These are phyloP conservation scores for Rhizopogon rudus DNA, from an alignment of 768 basidiomycete genomes.

Conservation along the genomic window DNA sequence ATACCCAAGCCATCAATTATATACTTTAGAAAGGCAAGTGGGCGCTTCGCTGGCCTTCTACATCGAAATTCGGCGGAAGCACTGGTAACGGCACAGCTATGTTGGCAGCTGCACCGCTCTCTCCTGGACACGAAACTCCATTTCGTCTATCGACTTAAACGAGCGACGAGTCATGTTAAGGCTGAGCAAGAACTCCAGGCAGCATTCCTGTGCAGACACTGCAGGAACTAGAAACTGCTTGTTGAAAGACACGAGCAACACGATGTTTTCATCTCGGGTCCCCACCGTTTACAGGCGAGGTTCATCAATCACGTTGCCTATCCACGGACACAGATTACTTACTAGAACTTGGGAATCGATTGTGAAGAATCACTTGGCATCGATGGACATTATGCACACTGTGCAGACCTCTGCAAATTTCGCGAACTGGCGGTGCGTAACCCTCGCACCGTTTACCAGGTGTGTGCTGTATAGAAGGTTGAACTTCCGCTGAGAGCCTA, in stretches of 20 bases:
- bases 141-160: too few species aligned
- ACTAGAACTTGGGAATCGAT: not conserved
- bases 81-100: not conserved
- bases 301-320: not conserved
- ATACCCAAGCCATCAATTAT: not conserved
- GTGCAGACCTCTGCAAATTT: not conserved
- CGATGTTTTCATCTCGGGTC: conserved; percentile 2
- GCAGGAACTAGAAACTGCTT: not conserved
- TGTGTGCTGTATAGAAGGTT: not conserved
- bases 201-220: not conserved
- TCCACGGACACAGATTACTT: too few species aligned
- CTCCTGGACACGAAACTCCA: not conserved
- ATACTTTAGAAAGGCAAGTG: not conserved
- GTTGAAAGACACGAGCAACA: not conserved
- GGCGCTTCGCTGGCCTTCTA: not conserved
- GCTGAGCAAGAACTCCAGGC: not conserved
- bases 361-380: not conserved
- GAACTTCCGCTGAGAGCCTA: too few species aligned
- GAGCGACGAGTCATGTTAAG: not conserved
- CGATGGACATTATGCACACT: not conserved
- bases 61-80: not conserved
- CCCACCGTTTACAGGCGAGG: not conserved
- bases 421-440: not conserved
- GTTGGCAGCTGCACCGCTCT: not conserved
- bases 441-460: not conserved